Evolutionary conservation across 23 red algal genomes (phyloP).

Genomic region (Gracilaria domingensis): DNA sequence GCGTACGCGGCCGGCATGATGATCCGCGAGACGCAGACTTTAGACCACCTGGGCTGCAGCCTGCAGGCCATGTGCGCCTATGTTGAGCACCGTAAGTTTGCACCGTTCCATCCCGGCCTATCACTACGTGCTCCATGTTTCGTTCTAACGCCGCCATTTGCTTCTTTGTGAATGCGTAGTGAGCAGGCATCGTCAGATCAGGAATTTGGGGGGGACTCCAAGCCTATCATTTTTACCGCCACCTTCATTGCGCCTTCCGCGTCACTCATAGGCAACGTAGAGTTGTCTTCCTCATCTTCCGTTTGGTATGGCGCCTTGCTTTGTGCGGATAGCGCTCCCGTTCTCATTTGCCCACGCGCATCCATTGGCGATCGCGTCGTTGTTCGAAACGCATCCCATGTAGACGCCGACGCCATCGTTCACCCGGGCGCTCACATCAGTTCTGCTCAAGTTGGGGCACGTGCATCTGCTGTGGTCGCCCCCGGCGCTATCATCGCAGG

Average conservation of each 20-base stretch:
- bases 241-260: constrained; percentile 94
- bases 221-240: constrained; percentile 48
- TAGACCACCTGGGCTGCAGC: constrained; percentile 78
- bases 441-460: constrained; percentile 65
- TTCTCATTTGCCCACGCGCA: constrained; percentile 73
- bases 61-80: constrained; percentile 86
- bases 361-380: constrained; percentile 88
- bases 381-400: constrained; percentile 71
- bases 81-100: constrained; percentile 73
- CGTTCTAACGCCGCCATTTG: constrained; percentile 2
- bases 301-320: constrained; percentile 99
- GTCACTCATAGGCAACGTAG: constrained; percentile 87
- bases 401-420: constrained; percentile 79
- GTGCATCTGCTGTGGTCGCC: constrained; percentile 73
- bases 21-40: constrained; percentile 87
- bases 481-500: constrained; percentile 71
- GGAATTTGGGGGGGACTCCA: constrained; percentile 53
- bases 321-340: constrained; percentile 82
- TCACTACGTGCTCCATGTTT: background rate
- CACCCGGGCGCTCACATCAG: constrained; percentile 69
- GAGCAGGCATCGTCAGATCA: constrained; percentile 75
- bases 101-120: background rate
- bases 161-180: constrained; percentile 27
- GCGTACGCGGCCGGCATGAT: constrained; percentile 82
- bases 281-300: constrained; percentile 65